Evolutionary conservation across 2,329 filamentous ascomycete genomes (phyloP).

Genomic region (Venturia oleaginea): DNA sequence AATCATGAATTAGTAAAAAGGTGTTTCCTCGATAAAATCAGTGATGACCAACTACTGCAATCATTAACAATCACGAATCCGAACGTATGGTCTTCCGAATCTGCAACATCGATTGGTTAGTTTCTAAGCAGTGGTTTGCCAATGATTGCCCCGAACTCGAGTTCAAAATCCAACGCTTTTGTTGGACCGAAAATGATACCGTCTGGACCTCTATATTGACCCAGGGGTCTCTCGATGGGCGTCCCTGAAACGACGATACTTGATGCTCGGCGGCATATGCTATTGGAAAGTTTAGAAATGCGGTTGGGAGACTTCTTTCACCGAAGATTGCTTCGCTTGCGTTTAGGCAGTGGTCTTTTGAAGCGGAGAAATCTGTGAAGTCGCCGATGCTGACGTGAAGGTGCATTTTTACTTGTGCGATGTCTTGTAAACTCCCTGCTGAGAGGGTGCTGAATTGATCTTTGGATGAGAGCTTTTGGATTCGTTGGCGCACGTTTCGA

Average conservation of each 20-base stretch:
- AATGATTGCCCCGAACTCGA: conserved; percentile 40
- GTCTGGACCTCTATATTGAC: conserved; percentile 31
- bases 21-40: not conserved
- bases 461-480: conserved; percentile 28
- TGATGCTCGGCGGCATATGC: conserved; percentile 47
- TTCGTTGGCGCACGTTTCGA: conserved; percentile 30
- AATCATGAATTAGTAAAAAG: not conserved
- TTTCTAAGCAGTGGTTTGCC: conserved; percentile 33
- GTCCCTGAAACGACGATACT: conserved; percentile 44
- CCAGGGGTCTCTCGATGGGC: conserved; percentile 38
- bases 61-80: conserved; percentile 55
- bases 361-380: conserved; percentile 51
- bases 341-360: conserved; percentile 44
- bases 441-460: not conserved
- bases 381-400: conserved; percentile 47
- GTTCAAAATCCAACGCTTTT: conserved; percentile 38
- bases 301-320: conserved; percentile 32
- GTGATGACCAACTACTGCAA: conserved; percentile 34
- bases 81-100: conserved; percentile 48
- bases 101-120: conserved; percentile 28
- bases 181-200: conserved; percentile 37
- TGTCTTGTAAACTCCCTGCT: not conserved
- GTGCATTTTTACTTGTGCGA: conserved; percentile 29
- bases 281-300: conserved; percentile 41
- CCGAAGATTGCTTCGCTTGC: conserved; percentile 35